Base-by-base conservation (phyloP, 371 early-diverging fungal genomes). In the Mucor piriformis region DNA sequence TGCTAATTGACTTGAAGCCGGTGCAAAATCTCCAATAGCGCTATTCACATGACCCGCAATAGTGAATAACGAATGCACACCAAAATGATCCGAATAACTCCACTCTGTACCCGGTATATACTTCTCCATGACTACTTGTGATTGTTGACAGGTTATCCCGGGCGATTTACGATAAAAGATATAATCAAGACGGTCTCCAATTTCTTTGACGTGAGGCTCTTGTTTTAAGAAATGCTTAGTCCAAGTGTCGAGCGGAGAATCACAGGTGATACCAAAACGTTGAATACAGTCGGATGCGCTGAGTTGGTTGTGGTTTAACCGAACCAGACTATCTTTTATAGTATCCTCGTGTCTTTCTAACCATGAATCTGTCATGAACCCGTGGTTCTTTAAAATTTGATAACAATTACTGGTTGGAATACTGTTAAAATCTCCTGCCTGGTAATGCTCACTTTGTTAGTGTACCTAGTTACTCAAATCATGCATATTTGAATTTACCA, bases 361-460 rank as follows among this genome's bases (percentile, higher is more conserved):
- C 87, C 88, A 85, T n/a, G 81, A 73, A 50, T 85, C 88, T 11
- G 76, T 74, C 75, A 85, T 60, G 27, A 72, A 76, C 0, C 72
- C 84, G 59, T 84, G 79, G 11, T 65, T 50, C 15, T 69, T 77
- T 3, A 85, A 25, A 0, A 84, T 38, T 23, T 71, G 66, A 59
- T 84, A 70, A 16, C 74, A 72, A 23, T 77, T 47, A 44, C 79
- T 82, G 3, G 73, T 62, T 3, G 86, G 85, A 16, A 79, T 59
- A 53, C 83, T 83, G 50, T 85, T 87, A 38, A 82, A 84, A 55
- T 85, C 86, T 3, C 88, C 88, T 0, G 83, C 55, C 86, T 82
- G 21, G 25, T 1, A 18, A 25, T n/a, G n/a, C n/a, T n/a, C n/a
- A n/a, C n/a, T n/a, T n/a, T n/a, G n/a, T n/a, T n/a, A n/a, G n/a